phyloP scores from a whole-genome alignment of 2,329 filamentous ascomycete species.

The Coniochaeta sp. region DNA sequence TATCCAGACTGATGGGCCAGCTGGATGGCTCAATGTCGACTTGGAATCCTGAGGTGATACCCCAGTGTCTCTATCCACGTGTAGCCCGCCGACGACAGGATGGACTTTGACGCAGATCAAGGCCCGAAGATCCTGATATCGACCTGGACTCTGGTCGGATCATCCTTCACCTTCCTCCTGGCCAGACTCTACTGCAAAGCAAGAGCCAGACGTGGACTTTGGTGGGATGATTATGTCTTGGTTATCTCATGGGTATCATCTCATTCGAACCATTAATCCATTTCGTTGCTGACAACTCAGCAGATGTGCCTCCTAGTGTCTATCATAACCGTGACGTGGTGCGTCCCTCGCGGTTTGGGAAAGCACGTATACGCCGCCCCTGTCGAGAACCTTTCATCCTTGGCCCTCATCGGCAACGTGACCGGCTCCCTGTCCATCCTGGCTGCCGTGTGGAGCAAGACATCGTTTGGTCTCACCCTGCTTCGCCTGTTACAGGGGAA shows the following conservation, averaged over 20 bases:
- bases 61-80: too few relatives aligned
- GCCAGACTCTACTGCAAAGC: constrained; percentile 13
- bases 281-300: not conserved
- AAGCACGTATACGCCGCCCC: constrained; percentile 11
- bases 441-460: constrained; percentile 28
- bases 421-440: constrained; percentile 21
- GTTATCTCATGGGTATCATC: constrained; percentile 12
- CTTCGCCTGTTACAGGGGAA: constrained; percentile 20
- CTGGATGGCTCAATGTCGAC: too few relatives aligned
- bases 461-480: constrained; percentile 28
- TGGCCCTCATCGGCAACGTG: constrained; percentile 15
- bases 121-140: constrained; percentile 12
- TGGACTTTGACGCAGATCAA: constrained; percentile 8
- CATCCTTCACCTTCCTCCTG: constrained; percentile 11
- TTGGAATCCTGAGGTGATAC: too few relatives aligned
- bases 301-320: constrained; percentile 13
- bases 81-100: not conserved
- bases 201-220: constrained; percentile 8
- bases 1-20: not conserved
- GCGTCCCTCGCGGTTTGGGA: constrained; percentile 12
- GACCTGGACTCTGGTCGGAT: constrained; percentile 11
- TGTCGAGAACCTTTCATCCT: constrained; percentile 6
- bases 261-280: not conserved
- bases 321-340: constrained; percentile 9
- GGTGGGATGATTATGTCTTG: constrained; percentile 17